Conservation (phyloP, 2,329 filamentous ascomycete species). For the Verticillium tricorpus region DNA sequence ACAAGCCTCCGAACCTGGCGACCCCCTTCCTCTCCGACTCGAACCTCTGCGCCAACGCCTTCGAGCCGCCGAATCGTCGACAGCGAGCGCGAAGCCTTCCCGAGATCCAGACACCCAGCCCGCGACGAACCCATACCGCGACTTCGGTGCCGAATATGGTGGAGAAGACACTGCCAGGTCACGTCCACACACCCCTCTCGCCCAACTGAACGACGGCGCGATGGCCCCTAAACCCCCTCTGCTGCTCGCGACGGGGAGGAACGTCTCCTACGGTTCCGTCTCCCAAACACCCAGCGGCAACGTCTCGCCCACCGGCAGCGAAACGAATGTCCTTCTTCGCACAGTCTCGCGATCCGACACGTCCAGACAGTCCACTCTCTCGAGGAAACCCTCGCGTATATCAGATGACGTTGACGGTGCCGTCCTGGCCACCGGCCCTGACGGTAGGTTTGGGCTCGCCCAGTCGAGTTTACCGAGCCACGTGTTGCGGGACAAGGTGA, state of each 20-base stretch:
- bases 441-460: conserved; percentile 48
- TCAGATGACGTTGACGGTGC: conserved; percentile 49
- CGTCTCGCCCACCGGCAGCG: conserved; percentile 28
- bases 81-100: not conserved
- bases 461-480: conserved; percentile 43
- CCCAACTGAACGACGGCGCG: conserved; percentile 10
- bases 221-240: conserved; percentile 25
- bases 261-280: conserved; percentile 33
- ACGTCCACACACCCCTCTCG: conserved; percentile 2
- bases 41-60: not conserved
- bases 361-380: conserved; percentile 21
- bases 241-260: conserved; percentile 19
- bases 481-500: conserved; percentile 33
- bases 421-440: conserved; percentile 46
- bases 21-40: not conserved
- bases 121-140: not conserved
- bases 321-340: conserved; percentile 13
- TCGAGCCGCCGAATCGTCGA: not conserved
- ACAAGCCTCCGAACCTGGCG: not conserved
- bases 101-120: not conserved
- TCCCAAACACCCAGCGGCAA: conserved; percentile 29
- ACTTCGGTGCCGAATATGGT: conserved; percentile 10
- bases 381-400: conserved; percentile 27
- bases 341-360: conserved; percentile 18
- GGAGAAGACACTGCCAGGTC: conserved; percentile 6